Evolutionary conservation across 805 yeast species (phyloP), one percentile per base, ranked within the genome.

Genomic region (Pichia exigua): DNA sequence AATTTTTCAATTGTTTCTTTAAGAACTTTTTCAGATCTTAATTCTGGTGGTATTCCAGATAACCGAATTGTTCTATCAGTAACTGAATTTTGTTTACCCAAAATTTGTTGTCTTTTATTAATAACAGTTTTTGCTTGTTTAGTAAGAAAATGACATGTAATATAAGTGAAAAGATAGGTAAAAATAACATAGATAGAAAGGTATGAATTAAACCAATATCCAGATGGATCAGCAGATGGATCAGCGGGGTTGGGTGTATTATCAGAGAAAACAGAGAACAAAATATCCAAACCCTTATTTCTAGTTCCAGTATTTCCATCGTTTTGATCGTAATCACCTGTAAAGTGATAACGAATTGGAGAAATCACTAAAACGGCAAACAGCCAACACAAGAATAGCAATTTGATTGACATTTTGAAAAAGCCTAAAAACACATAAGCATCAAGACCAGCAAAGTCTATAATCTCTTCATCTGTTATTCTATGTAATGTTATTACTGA

Each of bases 361-460:
- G 95, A 85, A 21, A 92, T 85, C 3, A 92, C 75, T 6, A 81
- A 70, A 11, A 86, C 70, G 1, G 96, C 90, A 60, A 87, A 79
- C 2, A 87, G 52, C 45, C 87, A 76, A 61, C 90, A 83, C 1
- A 78, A 68, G 2, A 79, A 67, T 24, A 92, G 67, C 10, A 87
- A 71, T 63, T 81, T 80, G 46, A 91, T 87, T 54, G 94, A 79
- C 87, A 90, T 87, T 54, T 87, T 84, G 76, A 94, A 94, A 65
- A 92, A 91, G 4, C 90, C 90, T 32, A 92, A 69, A 62, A 87
- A 92, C 46, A 94, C 98, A 68, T 79, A 90, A 0, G 97, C 97
- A 69, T 92, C 99, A 44, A 92, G 69, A 0, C 99, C 99, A 2
- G 97, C 96, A 61, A 83, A 85, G 54, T 89, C 92, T 47, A 92